These are phyloP conservation scores for Mycosarcoma mackinlayi DNA, from an alignment of 1,284 basidiomycete species.

Conservation along the genomic window DNA sequence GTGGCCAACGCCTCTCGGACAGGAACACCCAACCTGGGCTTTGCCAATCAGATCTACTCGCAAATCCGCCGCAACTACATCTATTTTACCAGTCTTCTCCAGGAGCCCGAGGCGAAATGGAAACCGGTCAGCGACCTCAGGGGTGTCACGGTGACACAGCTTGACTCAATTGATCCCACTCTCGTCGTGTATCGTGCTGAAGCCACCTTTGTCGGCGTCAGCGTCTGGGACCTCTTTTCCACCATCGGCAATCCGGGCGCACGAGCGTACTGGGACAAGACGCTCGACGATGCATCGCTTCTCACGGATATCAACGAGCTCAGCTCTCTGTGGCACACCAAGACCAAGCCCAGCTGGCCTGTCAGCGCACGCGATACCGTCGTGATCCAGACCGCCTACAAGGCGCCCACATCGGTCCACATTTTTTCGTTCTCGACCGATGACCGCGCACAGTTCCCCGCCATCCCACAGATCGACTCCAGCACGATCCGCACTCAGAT, in stretches of 20 bases:
- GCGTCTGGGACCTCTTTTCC: constrained; percentile 94
- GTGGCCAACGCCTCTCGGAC: constrained; percentile 73
- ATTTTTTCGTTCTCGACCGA: constrained; percentile 95
- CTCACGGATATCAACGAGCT: constrained; percentile 83
- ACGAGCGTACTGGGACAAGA: constrained; percentile 87
- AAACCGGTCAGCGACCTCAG: constrained; percentile 81
- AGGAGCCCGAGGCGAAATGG: constrained; percentile 99
- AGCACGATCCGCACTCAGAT: constrained; percentile 91
- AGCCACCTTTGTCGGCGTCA: constrained; percentile 95
- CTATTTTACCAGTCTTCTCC: constrained; percentile 92
- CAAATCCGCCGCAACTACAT: constrained; percentile 94
- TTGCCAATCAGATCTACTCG: constrained; percentile 73
- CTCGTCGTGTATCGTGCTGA: constrained; percentile 95
- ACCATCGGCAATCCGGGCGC: constrained; percentile 86
- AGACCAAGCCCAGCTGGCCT: constrained; percentile 56
- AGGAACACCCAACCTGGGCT: constrained; percentile 63
- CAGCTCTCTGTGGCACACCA: constrained; percentile 73
- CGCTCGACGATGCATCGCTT: constrained; percentile 83
- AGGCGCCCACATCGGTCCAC: constrained; percentile 89
- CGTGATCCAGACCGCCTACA: constrained; percentile 93
- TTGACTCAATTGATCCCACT: constrained; percentile 97
- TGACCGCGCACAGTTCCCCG: constrained; percentile 84
- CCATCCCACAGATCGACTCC: constrained; percentile 76
- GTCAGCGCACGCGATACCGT: constrained; percentile 82
- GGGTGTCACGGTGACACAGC: constrained; percentile 83